A percentile compares a stretch with the other conserved stretches of the same genome.
phyloP scores from a whole-genome alignment of 2,329 filamentous ascomycete species.

The Pleomassaria siparia region DNA sequence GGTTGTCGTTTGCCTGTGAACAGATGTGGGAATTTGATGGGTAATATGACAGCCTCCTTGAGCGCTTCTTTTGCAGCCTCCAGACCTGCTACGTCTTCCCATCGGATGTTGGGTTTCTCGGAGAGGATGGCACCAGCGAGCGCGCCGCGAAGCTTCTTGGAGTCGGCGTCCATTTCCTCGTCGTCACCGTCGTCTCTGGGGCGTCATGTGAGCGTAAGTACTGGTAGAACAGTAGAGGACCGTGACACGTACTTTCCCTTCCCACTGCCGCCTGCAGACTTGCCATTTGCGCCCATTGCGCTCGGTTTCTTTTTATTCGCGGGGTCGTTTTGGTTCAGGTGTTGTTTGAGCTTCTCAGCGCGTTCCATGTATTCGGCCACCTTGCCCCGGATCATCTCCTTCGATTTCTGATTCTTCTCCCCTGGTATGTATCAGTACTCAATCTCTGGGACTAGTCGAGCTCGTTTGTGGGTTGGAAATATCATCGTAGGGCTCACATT shows the following conservation, averaged over 20 bases:
- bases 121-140: conserved; percentile 89
- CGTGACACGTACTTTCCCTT: conserved; percentile 56
- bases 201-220: conserved; percentile 10
- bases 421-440: conserved; percentile 32
- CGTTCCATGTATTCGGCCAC: conserved; percentile 97
- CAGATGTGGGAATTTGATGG: conserved; percentile 96
- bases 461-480: neutral
- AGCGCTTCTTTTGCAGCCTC: conserved; percentile 94
- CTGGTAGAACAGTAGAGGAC: conserved; percentile 1
- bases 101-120: conserved; percentile 94
- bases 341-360: conserved; percentile 94
- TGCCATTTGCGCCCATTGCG: conserved; percentile 72
- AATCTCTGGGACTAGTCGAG: no score
- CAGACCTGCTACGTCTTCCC: conserved; percentile 96
- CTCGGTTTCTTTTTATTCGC: conserved; percentile 70
- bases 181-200: conserved; percentile 62
- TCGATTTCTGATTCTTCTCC: conserved; percentile 97
- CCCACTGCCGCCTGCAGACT: conserved; percentile 62
- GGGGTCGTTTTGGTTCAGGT: conserved; percentile 72
- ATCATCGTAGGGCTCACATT: conserved; percentile 59
- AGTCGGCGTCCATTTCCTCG: conserved; percentile 78
- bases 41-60: conserved; percentile 95
- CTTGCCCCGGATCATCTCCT: conserved; percentile 96
- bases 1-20: conserved; percentile 96
- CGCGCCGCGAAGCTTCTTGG: conserved; percentile 91